Conservation (phyloP, 176 grass and related monocot genomes). For the Tuctoria greenei region DNA sequence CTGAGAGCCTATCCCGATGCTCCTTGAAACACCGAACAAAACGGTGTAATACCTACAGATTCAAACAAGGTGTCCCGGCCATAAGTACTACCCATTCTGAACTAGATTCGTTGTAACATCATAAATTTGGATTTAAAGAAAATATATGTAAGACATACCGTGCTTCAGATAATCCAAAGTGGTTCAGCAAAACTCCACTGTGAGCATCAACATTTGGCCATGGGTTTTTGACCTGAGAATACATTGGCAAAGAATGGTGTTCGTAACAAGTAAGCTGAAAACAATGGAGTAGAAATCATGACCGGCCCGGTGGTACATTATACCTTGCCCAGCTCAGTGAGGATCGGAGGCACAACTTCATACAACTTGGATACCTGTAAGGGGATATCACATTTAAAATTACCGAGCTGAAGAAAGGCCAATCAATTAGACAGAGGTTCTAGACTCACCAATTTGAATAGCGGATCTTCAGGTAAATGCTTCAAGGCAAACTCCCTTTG, state of each 20-base stretch:
- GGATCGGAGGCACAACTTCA: slow-evolving; percentile 91
- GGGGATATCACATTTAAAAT: neutral
- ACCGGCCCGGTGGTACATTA: neutral
- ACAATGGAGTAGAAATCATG: neutral
- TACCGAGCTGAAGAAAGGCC: slow-evolving; percentile 8
- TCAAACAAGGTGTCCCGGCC: neutral
- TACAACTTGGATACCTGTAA: slow-evolving; percentile 96
- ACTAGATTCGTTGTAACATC: neutral
- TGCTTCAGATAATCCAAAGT: slow-evolving; percentile 93
- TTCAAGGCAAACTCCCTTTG: slow-evolving; percentile 98
- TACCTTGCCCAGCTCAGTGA: slow-evolving; percentile 94
- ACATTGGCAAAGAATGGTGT: slow-evolving; percentile 1
- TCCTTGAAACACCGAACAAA: slow-evolving; percentile 93
- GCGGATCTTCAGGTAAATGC: slow-evolving; percentile 89
- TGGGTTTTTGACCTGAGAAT: slow-evolving; percentile 90
- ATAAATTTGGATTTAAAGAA: neutral
- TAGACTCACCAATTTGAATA: slow-evolving; percentile 82
- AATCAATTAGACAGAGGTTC: slow-evolving; percentile 6
- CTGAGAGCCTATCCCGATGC: slow-evolving; percentile 98
- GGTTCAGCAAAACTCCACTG: slow-evolving; percentile 88
- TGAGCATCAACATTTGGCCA: slow-evolving; percentile 99
- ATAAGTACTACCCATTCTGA: slow-evolving; percentile 23
- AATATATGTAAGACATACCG: slow-evolving; percentile 48
- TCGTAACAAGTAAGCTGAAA: slow-evolving; percentile 22
- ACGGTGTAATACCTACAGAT: slow-evolving; percentile 87